phyloP scores from a whole-genome alignment of 2,329 filamentous ascomycete species.

The Cadophora luteo-olivacea region DNA sequence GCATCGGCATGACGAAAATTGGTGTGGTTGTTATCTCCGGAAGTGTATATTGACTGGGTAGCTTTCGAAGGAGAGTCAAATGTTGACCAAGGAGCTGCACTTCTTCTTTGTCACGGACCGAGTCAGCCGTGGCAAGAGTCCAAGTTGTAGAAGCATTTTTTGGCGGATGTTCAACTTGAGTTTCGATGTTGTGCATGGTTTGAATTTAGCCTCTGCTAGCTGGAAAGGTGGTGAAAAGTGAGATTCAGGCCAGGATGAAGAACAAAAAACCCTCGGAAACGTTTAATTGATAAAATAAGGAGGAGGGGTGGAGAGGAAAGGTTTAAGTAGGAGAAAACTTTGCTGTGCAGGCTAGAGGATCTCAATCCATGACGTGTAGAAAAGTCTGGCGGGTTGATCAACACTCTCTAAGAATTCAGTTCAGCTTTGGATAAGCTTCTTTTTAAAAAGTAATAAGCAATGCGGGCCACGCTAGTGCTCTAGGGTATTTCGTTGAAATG shows the following conservation, averaged over 20 bases:
- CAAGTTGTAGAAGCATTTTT: neutral
- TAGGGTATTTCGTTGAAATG: neutral
- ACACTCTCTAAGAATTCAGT: neutral
- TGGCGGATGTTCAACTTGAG: constrained; percentile 2
- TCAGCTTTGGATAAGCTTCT: neutral
- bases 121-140: neutral
- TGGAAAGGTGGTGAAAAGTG: neutral
- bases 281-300: neutral
- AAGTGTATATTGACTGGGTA: neutral
- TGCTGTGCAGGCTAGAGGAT: neutral
- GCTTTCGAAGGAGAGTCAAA: constrained; percentile 1
- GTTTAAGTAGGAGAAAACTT: neutral
- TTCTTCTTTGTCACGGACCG: neutral
- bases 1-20: constrained; percentile 4
- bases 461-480: neutral
- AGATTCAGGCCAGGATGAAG: neutral
- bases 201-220: neutral
- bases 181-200: neutral
- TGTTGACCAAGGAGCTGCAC: neutral
- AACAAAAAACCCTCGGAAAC: neutral
- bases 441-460: neutral
- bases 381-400: neutral
- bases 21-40: neutral
- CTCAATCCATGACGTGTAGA: neutral
- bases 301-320: neutral